These are phyloP conservation scores for Piper longum DNA, from an alignment of 164 flowering plant genomes.

Conservation along the genomic window DNA sequence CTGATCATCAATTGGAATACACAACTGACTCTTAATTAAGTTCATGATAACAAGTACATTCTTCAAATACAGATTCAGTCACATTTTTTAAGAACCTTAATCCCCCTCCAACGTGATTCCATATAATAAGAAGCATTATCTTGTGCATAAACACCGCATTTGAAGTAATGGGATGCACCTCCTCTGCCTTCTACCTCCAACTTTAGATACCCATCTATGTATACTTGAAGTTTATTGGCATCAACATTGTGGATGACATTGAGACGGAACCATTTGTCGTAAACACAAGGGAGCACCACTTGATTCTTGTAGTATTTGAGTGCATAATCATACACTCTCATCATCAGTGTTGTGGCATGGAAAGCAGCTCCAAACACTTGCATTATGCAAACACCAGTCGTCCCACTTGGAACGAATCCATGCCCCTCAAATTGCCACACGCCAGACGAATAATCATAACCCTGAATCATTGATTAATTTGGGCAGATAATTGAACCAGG, in stretches of 20 bases:
- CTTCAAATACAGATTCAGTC: neutral
- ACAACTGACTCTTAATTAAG: too few relatives aligned
- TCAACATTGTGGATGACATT: slow-evolving; percentile 28
- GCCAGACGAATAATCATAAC: slow-evolving; percentile 24
- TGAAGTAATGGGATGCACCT: slow-evolving; percentile 19
- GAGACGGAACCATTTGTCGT: slow-evolving; percentile 20
- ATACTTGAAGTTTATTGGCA: slow-evolving; percentile 10
- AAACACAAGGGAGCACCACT: slow-evolving; percentile 9
- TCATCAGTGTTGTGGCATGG: slow-evolving; percentile 3
- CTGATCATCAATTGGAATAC: too few relatives aligned
- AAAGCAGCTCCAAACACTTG: slow-evolving; percentile 7
- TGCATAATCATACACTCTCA: slow-evolving; percentile 9
- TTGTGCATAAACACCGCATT: slow-evolving; percentile 24
- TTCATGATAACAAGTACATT: too few relatives aligned
- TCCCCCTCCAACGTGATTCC: slow-evolving; percentile 32
- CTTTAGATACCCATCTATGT: slow-evolving; percentile 17
- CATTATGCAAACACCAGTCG: slow-evolving; percentile 15
- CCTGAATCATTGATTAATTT: slow-evolving; percentile 5
- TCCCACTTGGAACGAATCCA: slow-evolving; percentile 13
- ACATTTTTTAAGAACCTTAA: slow-evolving; percentile 16
- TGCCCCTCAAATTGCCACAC: slow-evolving; percentile 24
- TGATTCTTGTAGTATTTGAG: slow-evolving; percentile 5
- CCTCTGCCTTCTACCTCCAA: slow-evolving; percentile 12
- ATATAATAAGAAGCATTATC: slow-evolving; percentile 12
- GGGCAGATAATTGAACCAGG: neutral